Conservation (phyloP, 1,139 yeast genomes). For the Geotrichum aggregatum region DNA sequence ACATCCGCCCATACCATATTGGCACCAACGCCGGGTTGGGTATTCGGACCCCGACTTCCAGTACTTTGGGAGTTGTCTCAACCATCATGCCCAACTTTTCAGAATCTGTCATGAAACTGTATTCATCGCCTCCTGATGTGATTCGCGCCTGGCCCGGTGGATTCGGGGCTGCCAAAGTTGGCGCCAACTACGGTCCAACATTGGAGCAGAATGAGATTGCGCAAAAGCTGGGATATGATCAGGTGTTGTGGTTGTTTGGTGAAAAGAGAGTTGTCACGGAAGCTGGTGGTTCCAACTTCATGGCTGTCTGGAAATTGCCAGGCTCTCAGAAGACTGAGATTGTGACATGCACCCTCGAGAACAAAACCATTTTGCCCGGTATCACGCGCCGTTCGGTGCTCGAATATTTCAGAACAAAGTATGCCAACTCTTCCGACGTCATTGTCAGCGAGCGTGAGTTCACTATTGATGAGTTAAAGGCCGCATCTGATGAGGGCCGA, state of each 20-base stretch:
- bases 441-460: constrained; percentile 40
- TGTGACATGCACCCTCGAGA: constrained; percentile 43
- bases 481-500: constrained; percentile 40
- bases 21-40: constrained; percentile 42
- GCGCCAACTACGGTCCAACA: constrained; percentile 49
- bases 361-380: constrained; percentile 46
- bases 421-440: constrained; percentile 29
- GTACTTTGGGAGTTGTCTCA: constrained; percentile 42
- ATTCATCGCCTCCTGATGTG: constrained; percentile 37
- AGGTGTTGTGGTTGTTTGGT: constrained; percentile 47
- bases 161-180: constrained; percentile 45
- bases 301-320: constrained; percentile 36
- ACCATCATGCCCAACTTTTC: constrained; percentile 37
- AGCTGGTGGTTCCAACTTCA: constrained; percentile 48
- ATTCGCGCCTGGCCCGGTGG: constrained; percentile 50
- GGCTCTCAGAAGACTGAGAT: constrained; percentile 40
- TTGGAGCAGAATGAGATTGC: constrained; percentile 42
- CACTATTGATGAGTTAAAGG: constrained; percentile 41
- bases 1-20: constrained; percentile 36
- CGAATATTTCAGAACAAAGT: constrained; percentile 36
- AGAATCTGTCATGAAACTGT: constrained; percentile 40
- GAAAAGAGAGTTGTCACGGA: constrained; percentile 44
- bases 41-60: constrained; percentile 40
- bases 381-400: constrained; percentile 45
- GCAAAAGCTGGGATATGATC: constrained; percentile 41